Conservation (phyloP, 108 stramenopile genomes). For the Cyclotella kingstonii region DNA sequence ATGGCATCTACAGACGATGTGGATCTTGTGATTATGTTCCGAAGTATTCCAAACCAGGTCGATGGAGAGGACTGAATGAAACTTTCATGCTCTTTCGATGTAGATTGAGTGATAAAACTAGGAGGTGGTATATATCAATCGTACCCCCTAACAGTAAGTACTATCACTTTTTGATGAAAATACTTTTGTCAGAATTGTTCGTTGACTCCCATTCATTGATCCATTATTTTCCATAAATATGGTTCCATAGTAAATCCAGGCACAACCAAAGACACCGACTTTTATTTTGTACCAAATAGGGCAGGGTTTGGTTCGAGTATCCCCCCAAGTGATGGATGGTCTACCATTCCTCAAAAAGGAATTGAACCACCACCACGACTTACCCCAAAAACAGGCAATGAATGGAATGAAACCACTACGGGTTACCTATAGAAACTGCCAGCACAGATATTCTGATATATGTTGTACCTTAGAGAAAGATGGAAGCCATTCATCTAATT, state of each 20-base stretch:
- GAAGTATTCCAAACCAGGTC: constrained; percentile 50
- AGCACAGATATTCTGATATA: no score
- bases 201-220: background rate
- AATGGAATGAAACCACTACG: background rate
- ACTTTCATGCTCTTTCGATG: constrained; percentile 69
- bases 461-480: no score
- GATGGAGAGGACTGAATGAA: constrained; percentile 41
- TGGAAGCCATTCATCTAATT: no score
- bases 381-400: background rate
- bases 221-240: background rate
- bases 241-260: constrained; percentile 53
- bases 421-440: no score
- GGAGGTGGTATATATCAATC: constrained; percentile 91
- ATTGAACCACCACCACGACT: constrained; percentile 1
- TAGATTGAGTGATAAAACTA: constrained; percentile 77
- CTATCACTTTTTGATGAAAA: background rate
- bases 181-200: background rate
- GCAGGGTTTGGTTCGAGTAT: background rate
- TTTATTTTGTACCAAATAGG: constrained; percentile 62
- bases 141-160: constrained; percentile 50
- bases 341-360: constrained; percentile 2
- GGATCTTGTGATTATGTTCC: constrained; percentile 57
- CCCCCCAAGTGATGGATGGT: constrained; percentile 1
- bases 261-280: constrained; percentile 81
- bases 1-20: constrained; percentile 49